Percentiles rank a stretch among this genome's conserved stretches.
phyloP scores from a whole-genome alignment of 768 basidiomycete genomes.

The Cubamyces sp. region DNA sequence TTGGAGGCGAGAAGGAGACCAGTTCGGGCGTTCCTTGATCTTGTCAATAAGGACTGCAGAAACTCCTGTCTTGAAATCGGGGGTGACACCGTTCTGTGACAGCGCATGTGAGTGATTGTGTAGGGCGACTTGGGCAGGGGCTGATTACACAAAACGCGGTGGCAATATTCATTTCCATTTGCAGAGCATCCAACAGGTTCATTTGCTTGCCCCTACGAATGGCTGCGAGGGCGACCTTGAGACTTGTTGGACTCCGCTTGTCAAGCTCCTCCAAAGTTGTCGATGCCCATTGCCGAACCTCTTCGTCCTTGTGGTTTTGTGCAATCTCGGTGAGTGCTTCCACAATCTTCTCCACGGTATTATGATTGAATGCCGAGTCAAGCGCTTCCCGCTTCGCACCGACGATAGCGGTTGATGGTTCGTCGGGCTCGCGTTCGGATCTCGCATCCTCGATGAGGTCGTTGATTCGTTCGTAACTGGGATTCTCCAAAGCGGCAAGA shows the following conservation, averaged over 20 bases:
- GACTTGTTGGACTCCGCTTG: conserved; percentile 85
- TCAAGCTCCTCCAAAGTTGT: conserved; percentile 65
- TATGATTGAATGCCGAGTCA: conserved; percentile 75
- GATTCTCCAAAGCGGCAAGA: conserved; percentile 59
- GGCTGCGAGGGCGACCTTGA: conserved; percentile 86
- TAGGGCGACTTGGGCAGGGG: not conserved
- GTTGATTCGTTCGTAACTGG: conserved; percentile 57
- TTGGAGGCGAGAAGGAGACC: conserved; percentile 67
- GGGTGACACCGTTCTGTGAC: conserved; percentile 68
- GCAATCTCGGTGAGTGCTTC: conserved; percentile 52
- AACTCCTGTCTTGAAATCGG: conserved; percentile 86
- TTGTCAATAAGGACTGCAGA: conserved; percentile 64
- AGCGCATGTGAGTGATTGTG: not conserved
- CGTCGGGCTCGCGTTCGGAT: conserved; percentile 60
- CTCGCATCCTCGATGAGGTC: conserved; percentile 68
- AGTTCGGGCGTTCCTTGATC: conserved; percentile 57
- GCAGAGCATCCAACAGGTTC: conserved; percentile 65
- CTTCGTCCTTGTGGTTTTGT: conserved; percentile 42
- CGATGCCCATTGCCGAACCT: conserved; percentile 73
- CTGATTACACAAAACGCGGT: conserved; percentile 77
- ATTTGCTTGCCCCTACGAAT: conserved; percentile 70
- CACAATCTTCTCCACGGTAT: conserved; percentile 75
- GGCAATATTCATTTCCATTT: conserved; percentile 88
- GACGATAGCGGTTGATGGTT: conserved; percentile 54
- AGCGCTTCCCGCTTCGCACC: conserved; percentile 75